A percentile compares a stretch with the other conserved stretches of the same genome.
phyloP scores from a whole-genome alignment of 164 flowering plant species.

The Dillenia suffruticosa region DNA sequence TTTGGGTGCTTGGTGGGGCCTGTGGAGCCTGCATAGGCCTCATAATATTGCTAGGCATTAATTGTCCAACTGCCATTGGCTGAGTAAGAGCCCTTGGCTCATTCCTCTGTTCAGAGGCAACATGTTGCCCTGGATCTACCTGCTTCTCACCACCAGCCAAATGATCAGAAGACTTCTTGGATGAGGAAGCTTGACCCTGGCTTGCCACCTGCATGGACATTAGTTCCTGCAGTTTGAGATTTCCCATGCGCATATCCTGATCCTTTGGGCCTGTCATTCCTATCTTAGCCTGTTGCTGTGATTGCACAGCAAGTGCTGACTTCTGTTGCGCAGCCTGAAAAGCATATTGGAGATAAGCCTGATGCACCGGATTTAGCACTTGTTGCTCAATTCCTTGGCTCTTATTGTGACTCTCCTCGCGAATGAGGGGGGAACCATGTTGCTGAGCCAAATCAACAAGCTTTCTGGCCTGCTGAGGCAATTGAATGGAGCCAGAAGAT shows the following conservation, averaged over 20 bases:
- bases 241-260: constrained; percentile 54
- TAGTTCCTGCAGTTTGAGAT: constrained; percentile 71
- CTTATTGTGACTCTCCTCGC: constrained; percentile 59
- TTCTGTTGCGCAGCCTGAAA: constrained; percentile 74
- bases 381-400: constrained; percentile 67
- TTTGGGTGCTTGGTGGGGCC: constrained; percentile 45
- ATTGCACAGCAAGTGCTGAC: constrained; percentile 47
- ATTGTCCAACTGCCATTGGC: constrained; percentile 38
- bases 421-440: constrained; percentile 43
- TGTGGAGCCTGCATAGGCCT: constrained; percentile 59
- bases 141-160: constrained; percentile 54
- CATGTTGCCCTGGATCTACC: constrained; percentile 48
- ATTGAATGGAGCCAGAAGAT: constrained; percentile 47
- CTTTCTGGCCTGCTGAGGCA: constrained; percentile 60
- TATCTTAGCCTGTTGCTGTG: constrained; percentile 63
- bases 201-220: constrained; percentile 59
- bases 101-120: constrained; percentile 39
- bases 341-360: constrained; percentile 76
- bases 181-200: constrained; percentile 62
- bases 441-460: constrained; percentile 59
- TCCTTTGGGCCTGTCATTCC: constrained; percentile 62
- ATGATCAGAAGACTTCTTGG: constrained; percentile 61
- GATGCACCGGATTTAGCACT: constrained; percentile 53
- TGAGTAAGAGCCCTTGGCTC: constrained; percentile 46
- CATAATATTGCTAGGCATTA: constrained; percentile 29